Conservation (phyloP, 495 filamentous ascomycete genomes). For the Talaromyces wortmannii region DNA sequence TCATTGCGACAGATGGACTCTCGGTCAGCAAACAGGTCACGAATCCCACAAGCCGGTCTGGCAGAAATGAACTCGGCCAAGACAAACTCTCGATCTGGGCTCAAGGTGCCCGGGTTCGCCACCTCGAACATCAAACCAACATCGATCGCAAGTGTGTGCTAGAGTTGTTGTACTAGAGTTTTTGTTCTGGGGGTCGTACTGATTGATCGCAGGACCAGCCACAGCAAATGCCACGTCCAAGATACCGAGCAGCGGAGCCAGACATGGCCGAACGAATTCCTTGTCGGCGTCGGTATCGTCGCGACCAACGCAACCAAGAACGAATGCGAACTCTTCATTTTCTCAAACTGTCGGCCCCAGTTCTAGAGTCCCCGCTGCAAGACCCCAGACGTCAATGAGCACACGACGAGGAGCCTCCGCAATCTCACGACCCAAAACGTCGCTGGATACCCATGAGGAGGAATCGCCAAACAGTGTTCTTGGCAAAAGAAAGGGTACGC, state of each 20-base stretch:
- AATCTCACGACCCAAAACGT: slow-evolving; percentile 50
- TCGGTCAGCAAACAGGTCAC: slow-evolving; percentile 6
- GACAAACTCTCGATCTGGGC: slow-evolving; percentile 57
- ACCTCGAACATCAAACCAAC: slow-evolving; percentile 44
- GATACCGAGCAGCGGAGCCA: slow-evolving; percentile 25
- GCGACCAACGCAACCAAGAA: slow-evolving; percentile 41
- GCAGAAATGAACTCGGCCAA: slow-evolving; percentile 58
- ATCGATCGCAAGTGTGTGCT: slow-evolving; percentile 27
- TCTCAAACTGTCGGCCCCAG: slow-evolving; percentile 51
- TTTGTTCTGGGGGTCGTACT: neutral
- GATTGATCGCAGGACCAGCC: slow-evolving; percentile 29
- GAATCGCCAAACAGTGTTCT: slow-evolving; percentile 32
- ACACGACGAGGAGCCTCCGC: slow-evolving; percentile 35
- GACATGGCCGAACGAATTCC: slow-evolving; percentile 33
- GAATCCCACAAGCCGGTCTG: slow-evolving; percentile 31
- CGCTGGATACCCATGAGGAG: slow-evolving; percentile 49
- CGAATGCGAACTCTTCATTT: slow-evolving; percentile 40
- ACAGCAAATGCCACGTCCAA: slow-evolving; percentile 24
- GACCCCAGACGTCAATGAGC: slow-evolving; percentile 34
- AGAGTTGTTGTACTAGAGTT: neutral
- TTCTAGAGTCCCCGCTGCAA: slow-evolving; percentile 31
- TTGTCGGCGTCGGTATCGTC: slow-evolving; percentile 36
- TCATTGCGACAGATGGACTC: slow-evolving; percentile 1
- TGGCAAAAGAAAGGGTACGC: slow-evolving; percentile 68
- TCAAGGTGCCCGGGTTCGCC: slow-evolving; percentile 39